A percentile compares a stretch with the other conserved stretches of the same genome.
Conservation (phyloP, 345 rosid genomes). For the Arabis hirsuta region DNA sequence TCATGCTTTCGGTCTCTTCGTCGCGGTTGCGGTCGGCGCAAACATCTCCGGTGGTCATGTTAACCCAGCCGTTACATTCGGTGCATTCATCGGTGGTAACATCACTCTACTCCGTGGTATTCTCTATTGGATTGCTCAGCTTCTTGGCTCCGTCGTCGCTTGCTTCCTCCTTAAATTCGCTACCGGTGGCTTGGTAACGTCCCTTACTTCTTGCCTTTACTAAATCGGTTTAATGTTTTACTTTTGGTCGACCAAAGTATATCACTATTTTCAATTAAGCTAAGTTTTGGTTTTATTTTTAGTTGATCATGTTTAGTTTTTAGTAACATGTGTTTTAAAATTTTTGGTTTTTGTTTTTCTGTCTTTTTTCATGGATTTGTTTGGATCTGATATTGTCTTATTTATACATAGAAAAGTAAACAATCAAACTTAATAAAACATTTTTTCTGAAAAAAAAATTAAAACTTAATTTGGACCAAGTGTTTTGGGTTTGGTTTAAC, state of each 20-base stretch:
- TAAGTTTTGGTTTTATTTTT: neutral
- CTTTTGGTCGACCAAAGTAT: neutral
- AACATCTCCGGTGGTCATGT: slow-evolving; percentile 96
- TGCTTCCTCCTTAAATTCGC: slow-evolving; percentile 78
- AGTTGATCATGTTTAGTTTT: neutral
- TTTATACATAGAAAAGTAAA: neutral
- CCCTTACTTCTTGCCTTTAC: slow-evolving; percentile 2
- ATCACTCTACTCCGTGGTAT: slow-evolving; percentile 85
- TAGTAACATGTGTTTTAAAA: neutral
- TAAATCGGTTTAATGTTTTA: neutral
- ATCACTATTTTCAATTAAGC: neutral
- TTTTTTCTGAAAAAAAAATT: neutral
- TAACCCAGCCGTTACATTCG: slow-evolving; percentile 92
- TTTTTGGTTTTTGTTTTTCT: no score
- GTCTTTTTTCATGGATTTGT: no score
- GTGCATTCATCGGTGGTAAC: slow-evolving; percentile 86
- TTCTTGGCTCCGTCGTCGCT: slow-evolving; percentile 80
- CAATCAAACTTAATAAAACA: neutral
- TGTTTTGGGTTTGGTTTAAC: neutral
- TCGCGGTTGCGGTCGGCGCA: slow-evolving; percentile 75
- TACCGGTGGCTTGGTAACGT: slow-evolving; percentile 70
- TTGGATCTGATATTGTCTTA: neutral
- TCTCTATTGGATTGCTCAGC: slow-evolving; percentile 89
- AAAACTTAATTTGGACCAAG: neutral
- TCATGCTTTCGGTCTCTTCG: slow-evolving; percentile 83